Percentiles rank a stretch among this genome's conserved stretches.
These are phyloP conservation scores for Lactarius quietus DNA, from an alignment of 768 basidiomycete genomes.

Conservation along the genomic window DNA sequence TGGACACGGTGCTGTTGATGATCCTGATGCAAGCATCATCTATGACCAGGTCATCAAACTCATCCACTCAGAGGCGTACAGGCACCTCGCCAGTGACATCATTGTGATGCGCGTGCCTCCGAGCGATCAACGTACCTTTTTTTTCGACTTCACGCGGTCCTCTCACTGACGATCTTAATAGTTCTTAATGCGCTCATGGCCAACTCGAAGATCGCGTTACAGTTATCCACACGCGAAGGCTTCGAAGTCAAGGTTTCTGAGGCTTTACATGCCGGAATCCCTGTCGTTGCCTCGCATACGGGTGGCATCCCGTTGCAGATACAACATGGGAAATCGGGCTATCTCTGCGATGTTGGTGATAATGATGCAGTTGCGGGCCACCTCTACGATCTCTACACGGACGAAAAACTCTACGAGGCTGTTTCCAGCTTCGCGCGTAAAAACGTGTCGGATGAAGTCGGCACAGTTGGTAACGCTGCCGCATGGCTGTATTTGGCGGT, in stretches of 20 bases:
- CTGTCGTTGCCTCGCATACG: conserved; percentile 77
- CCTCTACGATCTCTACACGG: conserved; percentile 73
- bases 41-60: conserved; percentile 73
- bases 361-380: conserved; percentile 70
- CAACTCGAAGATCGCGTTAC: conserved; percentile 84
- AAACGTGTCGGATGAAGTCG: conserved; percentile 81
- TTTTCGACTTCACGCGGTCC: background rate
- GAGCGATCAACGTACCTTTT: conserved; percentile 70
- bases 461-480: conserved; percentile 76
- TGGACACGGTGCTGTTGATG: conserved; percentile 92
- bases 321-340: conserved; percentile 83
- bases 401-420: conserved; percentile 52
- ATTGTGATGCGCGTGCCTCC: conserved; percentile 63
- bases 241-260: conserved; percentile 98
- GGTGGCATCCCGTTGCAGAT: conserved; percentile 95
- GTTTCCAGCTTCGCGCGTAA: conserved; percentile 52
- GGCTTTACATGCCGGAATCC: conserved; percentile 87
- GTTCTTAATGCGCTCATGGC: conserved; percentile 88
- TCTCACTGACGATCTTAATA: conserved; percentile 27
- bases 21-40: conserved; percentile 91
- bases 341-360: conserved; percentile 74
- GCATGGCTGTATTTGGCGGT: conserved; percentile 70
- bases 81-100: conserved; percentile 40
- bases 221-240: conserved; percentile 90
- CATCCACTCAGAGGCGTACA: conserved; percentile 38